Percentiles rank a stretch among this genome's conserved stretches.
These are phyloP conservation scores for Bombardia bombarda DNA, from an alignment of 495 filamentous ascomycete species.

Conservation along the genomic window DNA sequence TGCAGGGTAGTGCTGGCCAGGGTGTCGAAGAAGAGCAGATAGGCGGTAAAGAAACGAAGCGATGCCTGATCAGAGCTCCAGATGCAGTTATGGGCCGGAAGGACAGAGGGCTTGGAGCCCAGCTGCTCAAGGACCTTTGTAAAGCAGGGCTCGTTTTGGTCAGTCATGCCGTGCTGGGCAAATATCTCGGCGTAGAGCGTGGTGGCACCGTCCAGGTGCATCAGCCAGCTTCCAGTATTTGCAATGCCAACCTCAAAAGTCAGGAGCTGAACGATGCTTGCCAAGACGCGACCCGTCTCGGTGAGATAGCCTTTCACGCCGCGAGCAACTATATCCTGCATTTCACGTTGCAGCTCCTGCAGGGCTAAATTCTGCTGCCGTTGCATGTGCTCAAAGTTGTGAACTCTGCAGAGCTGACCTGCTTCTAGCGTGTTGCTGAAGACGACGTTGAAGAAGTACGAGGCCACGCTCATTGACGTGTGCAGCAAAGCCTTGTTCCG, in stretches of 20 bases:
- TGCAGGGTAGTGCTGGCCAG: slow-evolving; percentile 38
- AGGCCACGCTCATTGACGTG: slow-evolving; percentile 35
- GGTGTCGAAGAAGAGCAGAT: slow-evolving; percentile 42
- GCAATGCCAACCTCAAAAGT: slow-evolving; percentile 39
- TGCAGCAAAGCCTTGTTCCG: slow-evolving; percentile 41
- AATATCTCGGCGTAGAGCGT: slow-evolving; percentile 41
- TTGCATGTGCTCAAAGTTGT: slow-evolving; percentile 27
- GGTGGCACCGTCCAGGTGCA: slow-evolving; percentile 41
- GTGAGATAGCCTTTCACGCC: slow-evolving; percentile 19
- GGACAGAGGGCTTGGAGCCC: slow-evolving; percentile 12
- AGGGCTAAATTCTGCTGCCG: slow-evolving; percentile 33
- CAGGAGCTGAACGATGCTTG: slow-evolving; percentile 46
- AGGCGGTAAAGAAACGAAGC: slow-evolving; percentile 43
- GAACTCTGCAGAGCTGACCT: slow-evolving; percentile 17
- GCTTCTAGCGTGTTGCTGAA: slow-evolving; percentile 8
- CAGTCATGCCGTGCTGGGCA: slow-evolving; percentile 15
- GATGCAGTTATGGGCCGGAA: slow-evolving; percentile 15
- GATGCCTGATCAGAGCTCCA: slow-evolving; percentile 43
- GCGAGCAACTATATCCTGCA: slow-evolving; percentile 29
- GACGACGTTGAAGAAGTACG: slow-evolving; percentile 40
- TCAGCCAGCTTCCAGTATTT: slow-evolving; percentile 37
- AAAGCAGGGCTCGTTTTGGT: slow-evolving; percentile 13
- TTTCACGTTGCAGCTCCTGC: slow-evolving; percentile 30
- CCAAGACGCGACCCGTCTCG: slow-evolving; percentile 35
- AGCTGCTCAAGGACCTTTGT: slow-evolving; percentile 27